These are phyloP conservation scores for Ricinus communis DNA, from an alignment of 345 rosid genomes.

Conservation along the genomic window DNA sequence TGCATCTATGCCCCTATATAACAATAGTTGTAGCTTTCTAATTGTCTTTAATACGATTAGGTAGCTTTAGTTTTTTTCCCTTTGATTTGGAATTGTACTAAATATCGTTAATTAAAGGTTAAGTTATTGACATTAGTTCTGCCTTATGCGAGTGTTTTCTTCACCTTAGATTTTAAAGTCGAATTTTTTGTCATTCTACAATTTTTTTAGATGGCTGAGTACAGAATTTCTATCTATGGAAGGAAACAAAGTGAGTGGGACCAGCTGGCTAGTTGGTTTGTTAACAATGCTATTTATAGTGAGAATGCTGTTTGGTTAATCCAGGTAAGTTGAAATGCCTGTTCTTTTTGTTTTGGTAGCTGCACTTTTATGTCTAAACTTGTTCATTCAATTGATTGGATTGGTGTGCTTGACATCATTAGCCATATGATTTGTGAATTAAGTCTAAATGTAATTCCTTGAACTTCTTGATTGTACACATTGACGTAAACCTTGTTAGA, in stretches of 20 bases:
- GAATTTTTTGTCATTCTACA: constrained; percentile 3
- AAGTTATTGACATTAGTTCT: not conserved
- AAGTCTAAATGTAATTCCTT: too few species aligned
- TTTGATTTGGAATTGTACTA: not conserved
- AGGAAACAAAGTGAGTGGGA: constrained; percentile 67
- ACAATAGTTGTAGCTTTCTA: too few species aligned
- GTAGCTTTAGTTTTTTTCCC: not conserved
- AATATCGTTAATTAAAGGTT: not conserved
- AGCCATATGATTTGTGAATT: too few species aligned
- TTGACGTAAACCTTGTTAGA: not conserved
- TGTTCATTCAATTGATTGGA: not conserved
- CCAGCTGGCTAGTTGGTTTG: constrained; percentile 59
- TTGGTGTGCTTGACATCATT: not conserved
- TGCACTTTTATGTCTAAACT: not conserved
- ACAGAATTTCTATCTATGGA: constrained; percentile 52
- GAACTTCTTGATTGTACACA: not conserved
- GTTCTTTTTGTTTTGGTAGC: not conserved
- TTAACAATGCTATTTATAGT: constrained; percentile 51
- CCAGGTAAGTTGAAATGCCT: constrained; percentile 34
- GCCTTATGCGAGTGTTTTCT: not conserved
- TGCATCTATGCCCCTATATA: too few species aligned
- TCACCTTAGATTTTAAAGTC: too few species aligned
- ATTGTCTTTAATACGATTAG: not conserved
- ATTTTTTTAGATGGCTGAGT: constrained; percentile 52
- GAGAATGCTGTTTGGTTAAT: constrained; percentile 56